A percentile compares a stretch with the other conserved stretches of the same genome.
These are phyloP conservation scores for Suillus plorans DNA, from an alignment of 768 basidiomycete genomes.

Conservation along the genomic window DNA sequence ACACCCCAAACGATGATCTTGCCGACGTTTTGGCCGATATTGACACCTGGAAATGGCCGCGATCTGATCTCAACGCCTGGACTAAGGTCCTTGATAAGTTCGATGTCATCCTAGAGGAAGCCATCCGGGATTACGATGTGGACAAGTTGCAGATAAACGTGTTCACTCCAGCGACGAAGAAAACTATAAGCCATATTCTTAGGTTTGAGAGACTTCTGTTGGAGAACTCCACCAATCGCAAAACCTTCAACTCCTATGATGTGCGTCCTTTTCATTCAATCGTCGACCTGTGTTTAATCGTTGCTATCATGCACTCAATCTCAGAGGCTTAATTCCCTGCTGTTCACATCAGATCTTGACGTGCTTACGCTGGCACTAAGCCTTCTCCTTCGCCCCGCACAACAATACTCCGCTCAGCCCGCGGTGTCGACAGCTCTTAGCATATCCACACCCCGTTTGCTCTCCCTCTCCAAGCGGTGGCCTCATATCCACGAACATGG, in stretches of 20 bases:
- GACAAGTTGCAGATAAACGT: slow-evolving; percentile 79
- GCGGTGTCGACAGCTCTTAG: slow-evolving; percentile 81
- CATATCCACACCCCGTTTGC: slow-evolving; percentile 77
- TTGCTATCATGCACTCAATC: slow-evolving; percentile 10
- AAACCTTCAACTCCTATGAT: slow-evolving; percentile 95
- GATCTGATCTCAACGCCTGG: slow-evolving; percentile 97
- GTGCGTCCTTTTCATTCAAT: slow-evolving; percentile 48
- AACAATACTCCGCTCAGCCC: slow-evolving; percentile 90
- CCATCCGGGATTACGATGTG: slow-evolving; percentile 82
- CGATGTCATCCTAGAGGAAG: slow-evolving; percentile 81
- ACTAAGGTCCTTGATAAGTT: slow-evolving; percentile 94
- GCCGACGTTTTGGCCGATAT: slow-evolving; percentile 64
- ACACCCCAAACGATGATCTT: slow-evolving; percentile 71
- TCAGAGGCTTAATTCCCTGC: slow-evolving; percentile 86
- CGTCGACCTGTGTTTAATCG: slow-evolving; percentile 9
- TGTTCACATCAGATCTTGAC: slow-evolving; percentile 88
- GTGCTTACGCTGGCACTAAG: slow-evolving; percentile 81
- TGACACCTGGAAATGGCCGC: slow-evolving; percentile 89
- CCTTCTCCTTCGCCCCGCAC: slow-evolving; percentile 87
- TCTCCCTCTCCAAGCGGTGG: slow-evolving; percentile 85
- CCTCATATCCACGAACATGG: slow-evolving; percentile 79
- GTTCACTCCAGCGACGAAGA: slow-evolving; percentile 76
- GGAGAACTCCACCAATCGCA: slow-evolving; percentile 97
- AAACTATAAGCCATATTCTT: slow-evolving; percentile 76
- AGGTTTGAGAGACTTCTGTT: slow-evolving; percentile 86